Conservation (phyloP, 139 green algal genomes). For the Tetraselmis chui region DNA sequence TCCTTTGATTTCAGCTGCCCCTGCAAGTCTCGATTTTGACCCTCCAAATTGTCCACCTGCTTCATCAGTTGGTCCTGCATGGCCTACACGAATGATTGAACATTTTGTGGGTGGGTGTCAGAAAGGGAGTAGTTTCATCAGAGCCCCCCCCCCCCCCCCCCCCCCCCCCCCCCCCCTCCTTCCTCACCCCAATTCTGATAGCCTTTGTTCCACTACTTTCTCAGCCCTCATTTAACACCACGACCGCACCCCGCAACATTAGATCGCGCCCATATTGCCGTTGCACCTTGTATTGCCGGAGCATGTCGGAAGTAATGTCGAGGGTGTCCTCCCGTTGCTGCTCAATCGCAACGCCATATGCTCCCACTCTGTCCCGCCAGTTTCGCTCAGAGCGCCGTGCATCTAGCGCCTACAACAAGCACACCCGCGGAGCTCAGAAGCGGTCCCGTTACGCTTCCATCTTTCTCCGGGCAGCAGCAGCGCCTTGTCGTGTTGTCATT, state of each 20-base stretch:
- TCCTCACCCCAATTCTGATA: background rate
- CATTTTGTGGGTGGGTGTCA: too few relatives aligned
- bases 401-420: constrained; percentile 38
- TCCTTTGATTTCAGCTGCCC: constrained; percentile 25
- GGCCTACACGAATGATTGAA: background rate
- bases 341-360: constrained; percentile 24
- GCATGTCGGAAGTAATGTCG: constrained; percentile 46
- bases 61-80: constrained; percentile 33
- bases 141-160: too few relatives aligned
- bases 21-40: constrained; percentile 17
- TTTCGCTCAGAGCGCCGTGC: constrained; percentile 32
- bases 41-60: constrained; percentile 27
- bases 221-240: too few relatives aligned
- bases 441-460: too few relatives aligned
- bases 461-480: too few relatives aligned
- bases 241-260: too few relatives aligned
- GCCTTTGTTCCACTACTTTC: background rate
- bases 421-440: too few relatives aligned
- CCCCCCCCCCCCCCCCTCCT: background rate
- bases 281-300: constrained; percentile 41
- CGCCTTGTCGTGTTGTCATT: too few relatives aligned
- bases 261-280: background rate
- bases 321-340: constrained; percentile 45
- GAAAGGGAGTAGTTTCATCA: too few relatives aligned
- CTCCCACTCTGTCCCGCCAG: constrained; percentile 40